phyloP scores from a whole-genome alignment of 768 basidiomycete genomes.

The Lyophyllum atratum region DNA sequence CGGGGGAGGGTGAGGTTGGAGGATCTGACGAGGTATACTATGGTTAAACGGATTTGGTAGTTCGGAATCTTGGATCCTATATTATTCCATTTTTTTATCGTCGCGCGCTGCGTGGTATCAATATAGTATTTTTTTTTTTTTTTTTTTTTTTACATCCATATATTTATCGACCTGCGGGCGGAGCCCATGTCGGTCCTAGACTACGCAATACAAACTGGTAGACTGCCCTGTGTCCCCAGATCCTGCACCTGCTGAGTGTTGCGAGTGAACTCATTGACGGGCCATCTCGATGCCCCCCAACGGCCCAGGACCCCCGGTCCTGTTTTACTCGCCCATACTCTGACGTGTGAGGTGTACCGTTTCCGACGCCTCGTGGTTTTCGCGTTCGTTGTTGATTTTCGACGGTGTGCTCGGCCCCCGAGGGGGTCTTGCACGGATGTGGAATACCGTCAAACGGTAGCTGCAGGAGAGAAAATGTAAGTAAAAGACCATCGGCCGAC shows the following conservation, averaged over 20 bases:
- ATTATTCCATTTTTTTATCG: no score
- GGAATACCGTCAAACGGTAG: neutral
- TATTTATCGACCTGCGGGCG: neutral
- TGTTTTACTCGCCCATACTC: neutral
- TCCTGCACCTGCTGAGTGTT: neutral
- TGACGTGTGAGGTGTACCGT: neutral
- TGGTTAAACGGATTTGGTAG: conserved; percentile 91
- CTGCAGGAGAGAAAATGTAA: neutral
- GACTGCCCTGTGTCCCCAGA: neutral
- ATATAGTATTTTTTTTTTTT: no score
- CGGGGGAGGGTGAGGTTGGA: conserved; percentile 74
- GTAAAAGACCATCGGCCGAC: neutral
- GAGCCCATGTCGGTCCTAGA: neutral
- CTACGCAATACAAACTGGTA: neutral
- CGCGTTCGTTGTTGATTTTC: neutral
- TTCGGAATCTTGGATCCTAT: no score
- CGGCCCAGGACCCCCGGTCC: neutral
- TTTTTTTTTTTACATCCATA: neutral
- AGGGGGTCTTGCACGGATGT: neutral
- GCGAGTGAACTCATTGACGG: neutral
- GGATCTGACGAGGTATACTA: conserved; percentile 91
- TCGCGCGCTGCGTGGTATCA: no score
- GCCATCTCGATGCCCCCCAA: neutral
- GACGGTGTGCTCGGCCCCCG: no score
- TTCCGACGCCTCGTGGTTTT: neutral